Base-by-base conservation (phyloP, 306 rosid species). In the Styphnolobium japonicum region DNA sequence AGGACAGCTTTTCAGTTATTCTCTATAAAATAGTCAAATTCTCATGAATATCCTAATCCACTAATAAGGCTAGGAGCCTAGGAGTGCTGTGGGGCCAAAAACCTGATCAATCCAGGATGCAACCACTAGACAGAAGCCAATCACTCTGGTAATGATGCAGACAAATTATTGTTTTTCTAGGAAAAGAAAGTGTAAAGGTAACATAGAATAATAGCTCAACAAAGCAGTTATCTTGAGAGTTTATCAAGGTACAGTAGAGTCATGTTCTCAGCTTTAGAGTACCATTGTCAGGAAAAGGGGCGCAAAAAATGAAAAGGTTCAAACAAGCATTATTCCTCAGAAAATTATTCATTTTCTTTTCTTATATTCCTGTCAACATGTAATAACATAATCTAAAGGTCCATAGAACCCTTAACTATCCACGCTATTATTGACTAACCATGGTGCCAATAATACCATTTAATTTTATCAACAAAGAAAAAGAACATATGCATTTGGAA, bases 1-100 rank as follows among this genome's bases (percentile, higher is more conserved):
- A 53, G 49, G 46, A 31, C 49, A 22, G 34, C 34, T 19, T 61
- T 80, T 12, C 40, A 39, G 58, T 71, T 72, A 23, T 29, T 81
- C 39, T 72, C 67, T 23, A 66, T 67, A 52, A 31, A 66, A 33
- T 57, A 31, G 55, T 73, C 22, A 65, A 34, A 56, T 64, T 73
- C 18, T 10, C 18, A 63, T 9, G 19, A 67, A 56, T 42, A 6
- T 22, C 45, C 66, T 57, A 3, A 21, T 3, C 48, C 39, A 55
- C 53, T 21, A 56, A 29, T 5, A 53, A 42, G 62, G 23, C 33
- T 29, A 12, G 48, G 36, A 22, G 52, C 45, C 33, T 29, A 12
- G 48, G 36, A 22, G 52, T 58, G 37, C 16, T 36, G 33, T 48
- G 10, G 55, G 49, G 43, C 31, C 83, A 64, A 34, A 34, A 34